Base-by-base conservation (phyloP, 495 filamentous ascomycete genomes). In the Letharia lupina region DNA sequence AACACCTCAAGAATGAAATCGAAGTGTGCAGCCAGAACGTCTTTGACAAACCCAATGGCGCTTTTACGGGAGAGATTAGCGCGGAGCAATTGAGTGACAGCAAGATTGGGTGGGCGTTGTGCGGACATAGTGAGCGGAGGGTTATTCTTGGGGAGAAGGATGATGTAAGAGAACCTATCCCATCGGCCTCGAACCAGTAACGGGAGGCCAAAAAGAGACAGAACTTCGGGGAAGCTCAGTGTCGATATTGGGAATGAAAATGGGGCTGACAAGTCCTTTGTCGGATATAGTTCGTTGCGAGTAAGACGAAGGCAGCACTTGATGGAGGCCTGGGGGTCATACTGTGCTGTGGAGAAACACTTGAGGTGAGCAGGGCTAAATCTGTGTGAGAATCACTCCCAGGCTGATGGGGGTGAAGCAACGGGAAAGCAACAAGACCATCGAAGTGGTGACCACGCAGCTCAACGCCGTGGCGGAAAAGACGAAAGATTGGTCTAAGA, bases 31-130 rank as follows among this genome's bases (percentile, higher is more conserved):
- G 94, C 57, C 94, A 98, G 82, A 97, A 98, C 74, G 90, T 97
- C 77, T 98, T 85, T 79, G 88, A 97, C 83, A 93, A 92, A 82
- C 90, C 91, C 74, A 93, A 96, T 76, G 94, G 95, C 71, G 94
- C 95, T 67, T 97, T 90, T 83, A 98, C 94, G 37, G 94, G 95
- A 73, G 94, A 98, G 79, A 95, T 98, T 81, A 89, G 85, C 70
- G 91, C 91, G 66, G 80, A 86, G 67, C 95, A 98, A 79, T 85
- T 98, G 72, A 87, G 87, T 75, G 94, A 97, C 77, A 84, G 82
- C 78, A 85, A 84, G 71, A 88, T 98, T 73, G 83, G 87, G 73
- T 98, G 94, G 94, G 83, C 87, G 63, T 84, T 98, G 72, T 82
- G 93, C 62, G 94, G 94, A 65, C 95, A 98, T 84, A 91, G 87